A percentile compares a stretch with the other conserved stretches of the same genome.
Evolutionary conservation across 768 basidiomycete genomes (phyloP).

Genomic region (Neoboletus magnificus): DNA sequence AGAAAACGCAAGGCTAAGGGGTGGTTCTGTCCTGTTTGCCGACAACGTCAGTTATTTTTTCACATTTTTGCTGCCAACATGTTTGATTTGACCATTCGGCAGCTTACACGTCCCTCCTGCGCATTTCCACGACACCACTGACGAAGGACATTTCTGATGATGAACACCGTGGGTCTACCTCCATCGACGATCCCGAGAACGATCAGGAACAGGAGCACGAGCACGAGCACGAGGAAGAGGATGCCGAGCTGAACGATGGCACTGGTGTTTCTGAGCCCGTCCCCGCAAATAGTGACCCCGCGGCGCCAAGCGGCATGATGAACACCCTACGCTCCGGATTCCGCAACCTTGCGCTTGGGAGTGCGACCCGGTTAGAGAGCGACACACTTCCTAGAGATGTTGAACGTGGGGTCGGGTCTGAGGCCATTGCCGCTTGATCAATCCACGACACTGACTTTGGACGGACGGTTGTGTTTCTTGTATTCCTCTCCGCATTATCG

Average conservation of each 20-base stretch:
- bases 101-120: conserved; percentile 87
- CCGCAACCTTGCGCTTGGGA: conserved; percentile 22
- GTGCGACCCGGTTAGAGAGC: conserved; percentile 16
- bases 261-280: not conserved
- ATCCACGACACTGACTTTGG: not conserved
- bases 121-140: conserved; percentile 72
- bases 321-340: conserved; percentile 25
- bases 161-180: conserved; percentile 24
- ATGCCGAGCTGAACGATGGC: not conserved
- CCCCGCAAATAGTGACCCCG: conserved; percentile 8
- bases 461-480: not conserved
- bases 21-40: conserved; percentile 96
- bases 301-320: conserved; percentile 19
- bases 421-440: conserved; percentile 9
- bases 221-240: conserved; percentile 18
- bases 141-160: conserved; percentile 38
- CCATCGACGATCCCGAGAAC: conserved; percentile 25
- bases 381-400: conserved; percentile 30
- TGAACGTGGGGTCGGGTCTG: conserved; percentile 21
- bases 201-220: conserved; percentile 6
- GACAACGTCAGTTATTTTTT: conserved; percentile 68
- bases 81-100: not conserved
- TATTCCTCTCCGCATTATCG: not conserved
- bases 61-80: not conserved
- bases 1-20: conserved; percentile 93